Evolutionary conservation across 2,329 filamentous ascomycete species (phyloP), one percentile per base, ranked within the genome.

Genomic region (Macrophomina tecta): DNA sequence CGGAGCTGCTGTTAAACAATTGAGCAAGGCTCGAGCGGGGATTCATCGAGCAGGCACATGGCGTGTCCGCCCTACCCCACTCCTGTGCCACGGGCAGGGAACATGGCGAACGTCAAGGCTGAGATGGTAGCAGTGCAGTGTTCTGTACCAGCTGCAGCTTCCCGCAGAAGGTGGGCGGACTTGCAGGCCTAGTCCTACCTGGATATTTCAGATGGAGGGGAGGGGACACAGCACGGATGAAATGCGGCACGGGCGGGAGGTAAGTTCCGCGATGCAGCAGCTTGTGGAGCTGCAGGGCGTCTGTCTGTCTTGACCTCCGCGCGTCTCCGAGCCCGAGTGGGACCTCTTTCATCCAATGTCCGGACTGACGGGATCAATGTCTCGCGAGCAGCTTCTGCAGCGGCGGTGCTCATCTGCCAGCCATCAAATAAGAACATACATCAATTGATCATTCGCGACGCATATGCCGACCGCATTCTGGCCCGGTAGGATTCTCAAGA

Each of bases 51-150:
- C 56, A 46, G 16, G 42, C 56, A 40, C 23, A 61, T 61, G 45
- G 42, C 56, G 56, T 61, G 42, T 14, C 9, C 30, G 16, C 34
- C 16, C 30, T 58, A 61, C 56, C 56, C 56, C 56, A 61, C 56
- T 61, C 28, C 56, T 32, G 55, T 32, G 23, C n/a, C 38, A 11
- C 38, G 53, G 38, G 23, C 4, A 23, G 18, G 16, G 8, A n/a
- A 32, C 42, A 45, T 45, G 42, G 42, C 23, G 23, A 23, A 23
- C 23, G 23, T 23, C 3, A 23, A 23, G 23, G 23, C 23, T 23
- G 23, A 23, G 23, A 23, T 23, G 3, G 23, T 23, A 3, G 23
- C 23, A 23, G 23, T 23, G 23, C 23, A 23, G 23, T 23, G 2
- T 23, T 23, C 23, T 23, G 42, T 14, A 45, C 42, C 42, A 16